Evolutionary conservation across 2,329 filamentous ascomycete species (phyloP), one percentile per base, ranked within the genome.

Genomic region (Cadophora sp.): DNA sequence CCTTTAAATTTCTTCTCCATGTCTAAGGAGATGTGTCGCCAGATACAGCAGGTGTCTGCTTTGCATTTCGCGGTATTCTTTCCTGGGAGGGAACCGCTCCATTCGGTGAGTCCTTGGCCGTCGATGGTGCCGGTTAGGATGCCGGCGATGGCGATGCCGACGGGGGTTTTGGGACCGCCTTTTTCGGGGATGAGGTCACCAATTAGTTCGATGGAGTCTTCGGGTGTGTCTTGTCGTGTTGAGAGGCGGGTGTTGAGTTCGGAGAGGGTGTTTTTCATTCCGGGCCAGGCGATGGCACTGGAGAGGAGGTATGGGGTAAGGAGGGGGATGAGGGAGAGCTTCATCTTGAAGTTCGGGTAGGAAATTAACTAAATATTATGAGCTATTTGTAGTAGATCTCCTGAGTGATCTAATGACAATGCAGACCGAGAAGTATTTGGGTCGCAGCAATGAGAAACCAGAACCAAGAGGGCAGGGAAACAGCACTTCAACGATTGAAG

Each of bases 171-270:
- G 8, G 62, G 62, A 16, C 65, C 62, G 3, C 50, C 50, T n/a
- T 53, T 53, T 33, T 43, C 59, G 9, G 65, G 63, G 18, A 50
- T 56, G 3, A 89, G 59, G 84, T 93, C 27, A 92, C 92, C 6
- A 97, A 93, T 80, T 91, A 97, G 74, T 87, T 98, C 47, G 82
- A 92, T 70, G 88, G 91, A 72, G 85, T 87, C 73, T 53, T 53
- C 50, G 27, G 50, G 24, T 6, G 50, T n/a, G 24, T 53, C 50
- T 33, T 53, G 50, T 33, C 50, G 20, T 14, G 24, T 33, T 16
- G 24, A 24, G 24, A 53, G 50, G 24, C 27, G 50, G 27, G 20
- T 53, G 50, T 53, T 53, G 24, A 53, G 50, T 53, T 53, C 24
- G 27, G 50, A 53, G 14, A 53, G 14, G 24, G 50, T 53, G 5